A percentile compares a stretch with the other conserved stretches of the same genome.
Conservation (phyloP, 2,329 filamentous ascomycete species). For the Diplocarpon rosae region DNA sequence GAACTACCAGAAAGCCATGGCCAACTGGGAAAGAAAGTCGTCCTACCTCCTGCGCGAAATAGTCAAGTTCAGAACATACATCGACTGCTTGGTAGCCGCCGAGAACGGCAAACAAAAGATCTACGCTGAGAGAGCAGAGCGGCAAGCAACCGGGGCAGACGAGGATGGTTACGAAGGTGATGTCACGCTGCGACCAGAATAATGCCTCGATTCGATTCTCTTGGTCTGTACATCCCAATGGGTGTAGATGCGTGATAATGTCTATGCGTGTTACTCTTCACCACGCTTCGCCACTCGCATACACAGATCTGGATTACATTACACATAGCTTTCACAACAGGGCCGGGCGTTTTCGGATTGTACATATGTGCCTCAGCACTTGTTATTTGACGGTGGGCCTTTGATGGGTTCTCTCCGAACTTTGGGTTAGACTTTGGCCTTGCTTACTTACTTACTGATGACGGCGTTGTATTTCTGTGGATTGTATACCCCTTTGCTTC, state of each 20-base stretch:
- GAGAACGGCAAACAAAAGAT: slow-evolving; percentile 57
- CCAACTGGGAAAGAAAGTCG: slow-evolving; percentile 95
- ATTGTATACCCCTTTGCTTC: slow-evolving; percentile 3
- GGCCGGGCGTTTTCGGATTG: too few species aligned
- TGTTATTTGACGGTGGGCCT: not conserved
- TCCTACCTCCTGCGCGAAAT: slow-evolving; percentile 86
- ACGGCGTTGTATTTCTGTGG: not conserved
- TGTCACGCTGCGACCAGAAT: slow-evolving; percentile 11
- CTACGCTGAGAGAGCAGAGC: slow-evolving; percentile 44
- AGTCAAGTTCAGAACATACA: slow-evolving; percentile 93
- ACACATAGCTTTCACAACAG: too few species aligned
- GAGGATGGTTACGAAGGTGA: slow-evolving; percentile 17
- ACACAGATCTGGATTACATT: too few species aligned
- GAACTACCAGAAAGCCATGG: slow-evolving; percentile 76
- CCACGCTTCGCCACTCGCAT: too few species aligned
- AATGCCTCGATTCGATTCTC: too few species aligned
- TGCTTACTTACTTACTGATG: not conserved
- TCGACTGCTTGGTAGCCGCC: slow-evolving; percentile 70
- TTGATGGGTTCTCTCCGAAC: not conserved
- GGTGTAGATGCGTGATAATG: not conserved
- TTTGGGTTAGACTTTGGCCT: not conserved
- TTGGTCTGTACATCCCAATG: not conserved
- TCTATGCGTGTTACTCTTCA: too few species aligned
- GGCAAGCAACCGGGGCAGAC: slow-evolving; percentile 16
- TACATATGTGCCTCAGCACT: not conserved